Evolutionary conservation across 2,329 filamentous ascomycete species (phyloP), one percentile per base, ranked within the genome.

Genomic region (Nothophaeocryptopus gaeumannii): DNA sequence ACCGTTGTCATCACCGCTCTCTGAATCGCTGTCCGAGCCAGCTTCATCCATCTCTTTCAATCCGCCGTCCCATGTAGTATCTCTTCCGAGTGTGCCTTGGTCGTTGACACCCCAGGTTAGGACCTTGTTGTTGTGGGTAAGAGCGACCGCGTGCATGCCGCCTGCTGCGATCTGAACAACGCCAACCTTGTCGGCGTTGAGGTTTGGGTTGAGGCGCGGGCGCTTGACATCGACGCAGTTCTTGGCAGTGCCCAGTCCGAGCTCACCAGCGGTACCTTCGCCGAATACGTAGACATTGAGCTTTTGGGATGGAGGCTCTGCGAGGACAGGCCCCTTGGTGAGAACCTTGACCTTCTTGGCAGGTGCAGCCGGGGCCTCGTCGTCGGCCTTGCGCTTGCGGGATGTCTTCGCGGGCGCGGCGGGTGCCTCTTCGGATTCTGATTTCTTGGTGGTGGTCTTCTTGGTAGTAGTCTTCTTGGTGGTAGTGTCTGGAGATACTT

Each of bases 61-160:
- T 45, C 82, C 82, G 41, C 85, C 85, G 2, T 85, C 80, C 78
- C 83, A 85, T 10, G 72, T 73, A 2, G 86, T 91, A 64, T 88
- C 80, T 64, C 89, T 79, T 36, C 89, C 89, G 33, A 95, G 78
- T 8, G 89, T 87, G 55, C 86, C 86, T 64, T 90, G 84, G 64
- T 95, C 89, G 66, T 93, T 93, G 60, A 93, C 88, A 46, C 89
- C 89, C 89, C 89, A 95, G 26, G 87, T 90, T 46, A 89, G 73
- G 59, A 95, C 86, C 71, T 84, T 84, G 75, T 90, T 89, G 68
- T 92, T 85, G 59, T 84, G 79, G 42, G 89, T 92, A 45, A 93
- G 73, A 2, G 85, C 88, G 55, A 86, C 75, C 45, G 79, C 83
- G 70, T 95, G 89, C 88, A 95, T 92, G 49, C 88, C 88, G 53